phyloP scores from a whole-genome alignment of 2,329 filamentous ascomycete genomes.

The Curvularia eragrostidis region DNA sequence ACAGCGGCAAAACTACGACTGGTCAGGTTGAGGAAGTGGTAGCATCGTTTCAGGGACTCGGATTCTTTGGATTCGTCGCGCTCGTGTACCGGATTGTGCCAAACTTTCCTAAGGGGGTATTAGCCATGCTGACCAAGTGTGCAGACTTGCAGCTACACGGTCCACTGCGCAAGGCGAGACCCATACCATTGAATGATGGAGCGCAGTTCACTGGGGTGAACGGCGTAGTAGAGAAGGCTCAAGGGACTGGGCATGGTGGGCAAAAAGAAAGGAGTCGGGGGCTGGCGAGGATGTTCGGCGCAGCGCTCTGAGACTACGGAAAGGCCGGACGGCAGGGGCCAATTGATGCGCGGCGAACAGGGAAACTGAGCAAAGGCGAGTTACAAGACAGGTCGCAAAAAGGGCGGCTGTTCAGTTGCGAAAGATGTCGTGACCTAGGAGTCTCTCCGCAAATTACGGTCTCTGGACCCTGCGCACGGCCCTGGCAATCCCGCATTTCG shows the following conservation, averaged over 20 bases:
- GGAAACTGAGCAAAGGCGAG: not conserved
- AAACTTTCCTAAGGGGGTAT: constrained; percentile 76
- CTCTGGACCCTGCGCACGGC: constrained; percentile 19
- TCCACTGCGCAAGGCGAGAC: not conserved
- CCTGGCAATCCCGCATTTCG: constrained; percentile 13
- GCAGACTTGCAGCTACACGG: not conserved
- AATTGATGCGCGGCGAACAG: constrained; percentile 12
- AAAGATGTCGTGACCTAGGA: constrained; percentile 4
- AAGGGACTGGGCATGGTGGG: constrained; percentile 49
- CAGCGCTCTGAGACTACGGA: constrained; percentile 8
- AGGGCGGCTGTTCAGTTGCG: constrained; percentile 2
- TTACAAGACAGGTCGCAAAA: not conserved
- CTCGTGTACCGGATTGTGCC: constrained; percentile 92
- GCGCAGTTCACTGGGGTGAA: constrained; percentile 80
- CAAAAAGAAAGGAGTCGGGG: constrained; percentile 21
- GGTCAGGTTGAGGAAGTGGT: constrained; percentile 82
- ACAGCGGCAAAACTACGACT: constrained; percentile 93
- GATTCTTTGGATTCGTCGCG: constrained; percentile 79
- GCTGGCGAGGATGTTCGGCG: constrained; percentile 12
- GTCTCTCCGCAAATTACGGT: constrained; percentile 18
- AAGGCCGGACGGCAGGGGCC: constrained; percentile 7
- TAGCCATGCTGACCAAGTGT: constrained; percentile 12
- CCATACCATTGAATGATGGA: constrained; percentile 88
- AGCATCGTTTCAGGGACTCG: constrained; percentile 78
- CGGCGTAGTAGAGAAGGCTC: constrained; percentile 71